Base-by-base conservation (phyloP, 768 basidiomycete species). In the Phaffia tasmanica region DNA sequence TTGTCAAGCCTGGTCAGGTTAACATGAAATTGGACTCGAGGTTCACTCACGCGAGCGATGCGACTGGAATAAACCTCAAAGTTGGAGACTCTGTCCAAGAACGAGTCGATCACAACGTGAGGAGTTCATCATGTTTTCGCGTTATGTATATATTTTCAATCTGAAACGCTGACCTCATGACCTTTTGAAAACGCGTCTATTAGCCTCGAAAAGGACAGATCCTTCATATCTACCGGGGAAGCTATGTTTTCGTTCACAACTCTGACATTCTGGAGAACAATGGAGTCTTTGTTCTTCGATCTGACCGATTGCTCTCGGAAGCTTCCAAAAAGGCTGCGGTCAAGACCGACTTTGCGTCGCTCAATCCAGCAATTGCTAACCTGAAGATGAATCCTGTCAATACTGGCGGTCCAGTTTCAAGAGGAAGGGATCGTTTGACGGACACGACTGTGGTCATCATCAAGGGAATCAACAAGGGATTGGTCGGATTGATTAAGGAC, bases 31-130 rank as follows among this genome's bases (percentile, higher is more conserved):
- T 21, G 15, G 46, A 29, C 62, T 21, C 23, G 14, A 21, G 16
- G 18, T 30, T 30, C 27, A 53, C 35, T 48, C 21, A 94, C 67
- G 95, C 93, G 14, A 87, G 86, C 16, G 95, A 99, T 75, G 82
- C 86, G 1, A 85, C 92, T 72, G 87, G 88, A 2, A 86, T 90
- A 70, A 89, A 93, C 73, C 79, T 99, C 64, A 83, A 86, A 47
- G 80, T 85, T 2, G 87, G 88, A 62, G 95, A 99, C 75, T 89
- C 88, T 72, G 86, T 98, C 76, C 92, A 92, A 74, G 95, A 99
- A 42, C 35, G 35, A 77, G 78, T 83, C 14, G 89, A 88, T 35
- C 88, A 89, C 69, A 89, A 91, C 77, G 92, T 90, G 71, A 63
- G 83, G 29, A 21, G 3, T 49, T 29, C 51, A n/a, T 11, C 11